Percentiles rank a stretch among this genome's conserved stretches.
Conservation (phyloP, 1,284 basidiomycete species). For the Amylostereum areolatum region DNA sequence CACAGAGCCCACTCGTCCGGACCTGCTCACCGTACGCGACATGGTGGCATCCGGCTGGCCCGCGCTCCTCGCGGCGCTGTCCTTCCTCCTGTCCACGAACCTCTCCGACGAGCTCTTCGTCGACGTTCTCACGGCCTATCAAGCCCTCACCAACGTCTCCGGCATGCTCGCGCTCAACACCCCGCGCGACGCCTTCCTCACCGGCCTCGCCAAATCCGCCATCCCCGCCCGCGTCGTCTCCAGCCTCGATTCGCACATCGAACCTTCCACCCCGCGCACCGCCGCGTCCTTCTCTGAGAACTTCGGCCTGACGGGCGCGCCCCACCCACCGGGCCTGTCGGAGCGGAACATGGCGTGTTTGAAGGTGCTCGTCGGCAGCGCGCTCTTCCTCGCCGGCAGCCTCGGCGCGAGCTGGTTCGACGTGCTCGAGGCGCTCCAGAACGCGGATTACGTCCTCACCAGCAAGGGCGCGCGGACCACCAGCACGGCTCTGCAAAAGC, state of each 20-base stretch:
- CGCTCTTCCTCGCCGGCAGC: slow-evolving; percentile 78
- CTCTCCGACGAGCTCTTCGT: slow-evolving; percentile 85
- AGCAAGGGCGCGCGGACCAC: slow-evolving; percentile 38
- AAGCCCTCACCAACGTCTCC: slow-evolving; percentile 82
- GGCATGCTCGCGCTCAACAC: slow-evolving; percentile 84
- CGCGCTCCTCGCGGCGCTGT: slow-evolving; percentile 81
- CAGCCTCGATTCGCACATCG: slow-evolving; percentile 68
- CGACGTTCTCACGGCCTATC: slow-evolving; percentile 75
- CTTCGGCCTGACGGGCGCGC: slow-evolving; percentile 50
- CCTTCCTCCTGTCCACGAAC: slow-evolving; percentile 86
- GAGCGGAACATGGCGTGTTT: slow-evolving; percentile 89
- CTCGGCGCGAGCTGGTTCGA: slow-evolving; percentile 89
- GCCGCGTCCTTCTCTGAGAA: slow-evolving; percentile 55
- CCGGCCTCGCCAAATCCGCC: slow-evolving; percentile 80
- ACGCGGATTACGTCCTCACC: slow-evolving; percentile 85
- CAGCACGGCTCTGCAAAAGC: slow-evolving; percentile 23
- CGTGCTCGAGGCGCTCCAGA: slow-evolving; percentile 86
- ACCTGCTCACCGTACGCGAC: slow-evolving; percentile 56
- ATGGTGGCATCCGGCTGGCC: slow-evolving; percentile 91
- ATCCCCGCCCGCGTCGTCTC: slow-evolving; percentile 86
- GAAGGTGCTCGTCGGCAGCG: slow-evolving; percentile 75
- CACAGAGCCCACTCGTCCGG: slow-evolving; percentile 47
- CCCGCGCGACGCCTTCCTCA: slow-evolving; percentile 91
- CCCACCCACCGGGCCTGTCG: slow-evolving; percentile 69
- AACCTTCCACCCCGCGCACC: slow-evolving; percentile 60